Evolutionary conservation across 805 yeast species (phyloP).

Genomic region (Cyberlindnera meyerae): DNA sequence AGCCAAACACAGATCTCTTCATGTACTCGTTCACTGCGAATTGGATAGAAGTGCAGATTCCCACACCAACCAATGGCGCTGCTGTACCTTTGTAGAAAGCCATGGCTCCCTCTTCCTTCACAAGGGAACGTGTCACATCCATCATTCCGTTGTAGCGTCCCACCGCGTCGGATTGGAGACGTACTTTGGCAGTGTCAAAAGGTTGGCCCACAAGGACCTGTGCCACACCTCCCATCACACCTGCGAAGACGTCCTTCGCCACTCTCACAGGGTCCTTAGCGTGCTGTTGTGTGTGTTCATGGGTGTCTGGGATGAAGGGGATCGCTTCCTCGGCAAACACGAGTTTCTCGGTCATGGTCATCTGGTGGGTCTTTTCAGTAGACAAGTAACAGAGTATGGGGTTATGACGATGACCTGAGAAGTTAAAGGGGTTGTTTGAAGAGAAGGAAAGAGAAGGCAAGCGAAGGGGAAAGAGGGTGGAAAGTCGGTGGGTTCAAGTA

Average conservation of each 20-base stretch:
- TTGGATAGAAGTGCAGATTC: slow-evolving; percentile 94
- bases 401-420: too few species aligned
- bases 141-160: slow-evolving; percentile 69
- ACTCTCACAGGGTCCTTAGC: slow-evolving; percentile 19
- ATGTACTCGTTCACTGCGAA: slow-evolving; percentile 91
- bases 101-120: slow-evolving; percentile 72
- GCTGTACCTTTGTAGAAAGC: slow-evolving; percentile 93
- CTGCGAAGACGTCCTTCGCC: slow-evolving; percentile 45
- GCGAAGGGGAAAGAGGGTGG: too few species aligned
- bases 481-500: too few species aligned
- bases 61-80: slow-evolving; percentile 91
- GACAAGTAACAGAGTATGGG: background rate
- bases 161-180: slow-evolving; percentile 81
- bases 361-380: background rate
- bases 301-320: slow-evolving; percentile 5
- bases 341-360: slow-evolving; percentile 12
- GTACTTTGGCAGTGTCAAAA: slow-evolving; percentile 89
- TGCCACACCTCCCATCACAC: slow-evolving; percentile 93
- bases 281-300: slow-evolving; percentile 6
- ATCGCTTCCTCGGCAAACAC: slow-evolving; percentile 11
- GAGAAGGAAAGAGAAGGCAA: too few species aligned
- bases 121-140: slow-evolving; percentile 70
- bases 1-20: slow-evolving; percentile 66
- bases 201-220: slow-evolving; percentile 97
- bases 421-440: too few species aligned